phyloP scores from a whole-genome alignment of 2,329 filamentous ascomycete species.

The Colletotrichum sp. region DNA sequence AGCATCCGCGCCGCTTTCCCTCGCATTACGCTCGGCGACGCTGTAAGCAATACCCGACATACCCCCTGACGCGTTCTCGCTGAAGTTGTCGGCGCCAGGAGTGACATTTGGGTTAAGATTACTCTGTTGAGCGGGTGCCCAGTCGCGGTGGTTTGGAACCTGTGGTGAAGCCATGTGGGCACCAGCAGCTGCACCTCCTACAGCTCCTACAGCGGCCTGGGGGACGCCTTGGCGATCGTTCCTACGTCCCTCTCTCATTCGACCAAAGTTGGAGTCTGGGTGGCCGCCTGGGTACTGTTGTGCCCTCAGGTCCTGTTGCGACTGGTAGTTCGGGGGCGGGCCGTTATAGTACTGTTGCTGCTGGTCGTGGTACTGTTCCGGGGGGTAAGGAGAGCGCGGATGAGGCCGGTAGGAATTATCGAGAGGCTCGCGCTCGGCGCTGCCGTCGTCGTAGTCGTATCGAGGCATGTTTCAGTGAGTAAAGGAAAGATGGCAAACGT shows the following conservation, averaged over 20 bases:
- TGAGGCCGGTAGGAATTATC: constrained; percentile 20
- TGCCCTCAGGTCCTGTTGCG: not conserved
- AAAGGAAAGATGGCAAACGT: not conserved
- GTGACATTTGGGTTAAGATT: constrained; percentile 50
- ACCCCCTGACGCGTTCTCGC: constrained; percentile 65
- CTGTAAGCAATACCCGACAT: constrained; percentile 72
- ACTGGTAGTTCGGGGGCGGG: constrained; percentile 8
- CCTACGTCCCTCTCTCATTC: constrained; percentile 37
- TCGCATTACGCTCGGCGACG: constrained; percentile 68
- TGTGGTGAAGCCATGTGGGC: constrained; percentile 8
- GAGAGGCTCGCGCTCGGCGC: constrained; percentile 22
- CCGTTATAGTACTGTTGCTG: constrained; percentile 5
- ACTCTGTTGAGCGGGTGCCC: constrained; percentile 17
- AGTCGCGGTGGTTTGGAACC: constrained; percentile 9
- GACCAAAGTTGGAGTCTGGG: constrained; percentile 41
- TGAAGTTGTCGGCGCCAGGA: constrained; percentile 71
- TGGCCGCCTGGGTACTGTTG: constrained; percentile 30
- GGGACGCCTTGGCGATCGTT: constrained; percentile 30
- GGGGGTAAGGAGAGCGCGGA: constrained; percentile 7
- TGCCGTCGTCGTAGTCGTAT: constrained; percentile 22
- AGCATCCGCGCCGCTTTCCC: constrained; percentile 70
- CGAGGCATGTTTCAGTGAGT: constrained; percentile 25
- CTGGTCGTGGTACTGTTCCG: constrained; percentile 19
- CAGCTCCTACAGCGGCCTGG: constrained; percentile 24
- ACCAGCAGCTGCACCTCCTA: constrained; percentile 24